These are phyloP conservation scores for Talaromyces amestolkiae DNA, from an alignment of 2,329 filamentous ascomycete species.

Conservation along the genomic window DNA sequence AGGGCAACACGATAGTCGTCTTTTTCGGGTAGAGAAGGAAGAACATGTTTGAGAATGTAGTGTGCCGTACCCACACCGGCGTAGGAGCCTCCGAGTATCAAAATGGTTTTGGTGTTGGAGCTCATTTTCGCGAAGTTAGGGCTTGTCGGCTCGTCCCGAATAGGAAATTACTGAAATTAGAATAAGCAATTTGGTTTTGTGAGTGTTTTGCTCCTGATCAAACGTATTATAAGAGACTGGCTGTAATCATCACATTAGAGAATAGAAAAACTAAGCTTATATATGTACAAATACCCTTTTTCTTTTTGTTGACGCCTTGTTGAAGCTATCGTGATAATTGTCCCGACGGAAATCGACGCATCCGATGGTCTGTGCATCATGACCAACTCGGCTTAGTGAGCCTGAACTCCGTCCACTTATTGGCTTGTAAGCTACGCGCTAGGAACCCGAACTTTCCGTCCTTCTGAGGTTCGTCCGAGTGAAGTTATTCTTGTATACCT, in stretches of 20 bases:
- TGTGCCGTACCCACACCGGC: constrained; percentile 53
- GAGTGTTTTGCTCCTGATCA: not conserved
- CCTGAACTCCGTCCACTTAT: not conserved
- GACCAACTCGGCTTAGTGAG: not conserved
- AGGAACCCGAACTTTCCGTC: not conserved
- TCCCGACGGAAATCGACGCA: constrained; percentile 1
- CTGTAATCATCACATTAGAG: too few species aligned
- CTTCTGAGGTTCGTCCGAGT: not conserved
- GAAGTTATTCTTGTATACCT: not conserved
- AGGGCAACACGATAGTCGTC: constrained; percentile 44
- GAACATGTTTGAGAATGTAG: constrained; percentile 53
- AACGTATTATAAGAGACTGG: too few species aligned
- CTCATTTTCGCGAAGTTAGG: not conserved
- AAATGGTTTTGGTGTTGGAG: constrained; percentile 38
- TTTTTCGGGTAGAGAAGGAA: constrained; percentile 44
- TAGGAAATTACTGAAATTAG: not conserved
- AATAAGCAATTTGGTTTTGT: too few species aligned
- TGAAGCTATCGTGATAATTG: constrained; percentile 6
- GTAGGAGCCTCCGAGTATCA: constrained; percentile 56
- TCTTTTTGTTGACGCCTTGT: not conserved
- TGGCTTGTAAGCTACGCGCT: not conserved
- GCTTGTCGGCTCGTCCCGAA: not conserved
- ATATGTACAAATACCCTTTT: not conserved
- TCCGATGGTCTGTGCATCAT: not conserved
- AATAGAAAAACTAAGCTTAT: not conserved